Base-by-base conservation (phyloP, 78 protist genomes). In the Corallochytrium limacisporum region DNA sequence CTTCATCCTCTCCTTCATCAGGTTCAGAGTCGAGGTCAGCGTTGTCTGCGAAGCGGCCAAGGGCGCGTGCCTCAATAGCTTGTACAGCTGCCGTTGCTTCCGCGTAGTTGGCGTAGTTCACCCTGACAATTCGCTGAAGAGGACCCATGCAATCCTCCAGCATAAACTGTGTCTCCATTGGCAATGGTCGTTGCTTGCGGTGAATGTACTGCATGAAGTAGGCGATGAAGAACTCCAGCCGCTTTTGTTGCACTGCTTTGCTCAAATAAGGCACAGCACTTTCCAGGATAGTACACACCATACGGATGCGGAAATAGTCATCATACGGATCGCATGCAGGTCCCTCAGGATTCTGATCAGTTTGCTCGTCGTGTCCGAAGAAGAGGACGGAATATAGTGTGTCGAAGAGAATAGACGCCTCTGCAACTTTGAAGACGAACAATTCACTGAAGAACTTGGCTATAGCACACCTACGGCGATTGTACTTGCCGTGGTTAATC, bases 391-490 rank as follows among this genome's bases (percentile, higher is more conserved):
- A 13, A 60, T 71, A 57, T 15, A 71, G 68, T 20, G 66, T 43
- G 8, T 71, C 68, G 32, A 78, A 69, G 0, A 83, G 39, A 26
- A 70, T 63, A 15, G 39, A 16, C 1, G 73, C 12, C 15, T 72
- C 46, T 24, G 68, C 29, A 26, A 83, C 31, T 65, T 74, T 50
- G 13, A 74, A 71, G 63, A 66, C 73, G 57, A 66, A 84, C 32
- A 84, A 46, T 38, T 80, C 86, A 37, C 79, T 83, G 38, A 84
- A 74, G 10, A 73, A 35, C 24, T 66, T 77, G 9, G 51, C 29
- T 35, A 51, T 51, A 65, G 69, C 42, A 10, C 39, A 15, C 57
- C 33, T 24, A 29, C 29, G 8, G 57, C 10, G 31, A 9, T 16
- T 51, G 28, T 51, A 29, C 28, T 8, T 29, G 31, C 12, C 10